Evolutionary conservation across 1,284 basidiomycete genomes (phyloP).

Genomic region (Moniliella sp.): DNA sequence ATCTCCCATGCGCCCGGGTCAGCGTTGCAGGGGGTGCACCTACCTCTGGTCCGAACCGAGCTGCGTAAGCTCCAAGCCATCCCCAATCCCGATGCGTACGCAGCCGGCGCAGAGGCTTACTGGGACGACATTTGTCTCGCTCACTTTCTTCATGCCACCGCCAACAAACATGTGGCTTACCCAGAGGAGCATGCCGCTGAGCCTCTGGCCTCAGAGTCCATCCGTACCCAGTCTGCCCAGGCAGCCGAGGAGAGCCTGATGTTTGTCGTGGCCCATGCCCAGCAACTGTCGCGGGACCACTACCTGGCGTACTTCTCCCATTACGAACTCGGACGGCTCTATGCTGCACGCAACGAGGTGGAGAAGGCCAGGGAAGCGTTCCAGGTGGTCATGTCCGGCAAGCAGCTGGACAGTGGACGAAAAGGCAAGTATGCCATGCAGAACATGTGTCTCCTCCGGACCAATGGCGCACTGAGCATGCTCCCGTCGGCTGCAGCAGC

Average conservation of each 20-base stretch:
- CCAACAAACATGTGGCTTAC: constrained; percentile 24
- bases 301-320: constrained; percentile 31
- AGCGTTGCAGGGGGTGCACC: constrained; percentile 10
- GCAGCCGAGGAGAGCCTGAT: constrained; percentile 18
- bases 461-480: too few relatives aligned
- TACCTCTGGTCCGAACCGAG: constrained; percentile 16
- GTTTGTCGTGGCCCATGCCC: constrained; percentile 16
- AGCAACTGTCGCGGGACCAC: constrained; percentile 18
- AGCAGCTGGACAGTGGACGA: constrained; percentile 17
- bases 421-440: constrained; percentile 31
- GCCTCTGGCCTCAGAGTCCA: constrained; percentile 9
- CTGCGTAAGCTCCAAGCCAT: constrained; percentile 13
- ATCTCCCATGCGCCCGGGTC: constrained; percentile 22
- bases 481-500: too few relatives aligned
- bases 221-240: constrained; percentile 14
- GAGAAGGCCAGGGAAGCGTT: constrained; percentile 16
- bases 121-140: constrained; percentile 27
- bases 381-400: constrained; percentile 17
- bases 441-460: constrained; percentile 29
- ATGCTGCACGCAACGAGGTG: constrained; percentile 7
- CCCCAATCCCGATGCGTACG: constrained; percentile 10
- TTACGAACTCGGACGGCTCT: constrained; percentile 28
- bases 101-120: constrained; percentile 10
- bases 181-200: constrained; percentile 21
- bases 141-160: constrained; percentile 28